Conservation (phyloP, 2,329 filamentous ascomycete genomes). For the Xylariaceae sp. region DNA sequence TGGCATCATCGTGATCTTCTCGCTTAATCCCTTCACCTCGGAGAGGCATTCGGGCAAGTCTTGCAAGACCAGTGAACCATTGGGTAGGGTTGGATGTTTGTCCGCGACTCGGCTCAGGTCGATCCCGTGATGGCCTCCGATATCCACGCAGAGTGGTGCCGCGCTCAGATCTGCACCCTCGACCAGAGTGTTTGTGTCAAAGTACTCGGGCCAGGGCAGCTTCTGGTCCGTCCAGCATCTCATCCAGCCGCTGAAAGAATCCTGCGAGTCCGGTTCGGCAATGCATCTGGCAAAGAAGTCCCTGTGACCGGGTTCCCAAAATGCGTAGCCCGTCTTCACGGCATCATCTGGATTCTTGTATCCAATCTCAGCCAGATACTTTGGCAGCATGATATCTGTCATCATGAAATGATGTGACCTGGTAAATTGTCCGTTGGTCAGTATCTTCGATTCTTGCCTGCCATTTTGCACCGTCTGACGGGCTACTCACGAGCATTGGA, state of each 20-base stretch:
- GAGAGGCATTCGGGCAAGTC: slow-evolving; percentile 45
- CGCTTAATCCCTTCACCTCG: slow-evolving; percentile 15
- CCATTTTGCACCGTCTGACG: background rate
- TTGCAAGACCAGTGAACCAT: slow-evolving; percentile 46
- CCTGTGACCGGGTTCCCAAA: slow-evolving; percentile 24
- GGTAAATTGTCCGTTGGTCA: background rate
- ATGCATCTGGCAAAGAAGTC: slow-evolving; percentile 32
- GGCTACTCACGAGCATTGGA: slow-evolving; percentile 30
- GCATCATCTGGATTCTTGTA: slow-evolving; percentile 32
- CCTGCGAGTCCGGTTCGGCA: slow-evolving; percentile 24
- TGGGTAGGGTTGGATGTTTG: slow-evolving; percentile 39
- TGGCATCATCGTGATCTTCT: slow-evolving; percentile 36
- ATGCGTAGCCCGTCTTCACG: slow-evolving; percentile 25
- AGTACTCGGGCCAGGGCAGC: slow-evolving; percentile 28
- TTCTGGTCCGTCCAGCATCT: slow-evolving; percentile 27
- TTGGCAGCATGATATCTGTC: slow-evolving; percentile 24
- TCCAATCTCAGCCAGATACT: slow-evolving; percentile 32
- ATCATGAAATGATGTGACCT: slow-evolving; percentile 23
- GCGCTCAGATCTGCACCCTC: slow-evolving; percentile 32
- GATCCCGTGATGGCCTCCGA: slow-evolving; percentile 50
- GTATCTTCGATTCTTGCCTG: slow-evolving; percentile 2
- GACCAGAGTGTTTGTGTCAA: slow-evolving; percentile 33
- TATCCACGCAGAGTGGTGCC: slow-evolving; percentile 47
- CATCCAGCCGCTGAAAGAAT: slow-evolving; percentile 37
- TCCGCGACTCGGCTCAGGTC: slow-evolving; percentile 43